Conservation (phyloP, 139 green algal genomes). For the Chlamydomonas urium region DNA sequence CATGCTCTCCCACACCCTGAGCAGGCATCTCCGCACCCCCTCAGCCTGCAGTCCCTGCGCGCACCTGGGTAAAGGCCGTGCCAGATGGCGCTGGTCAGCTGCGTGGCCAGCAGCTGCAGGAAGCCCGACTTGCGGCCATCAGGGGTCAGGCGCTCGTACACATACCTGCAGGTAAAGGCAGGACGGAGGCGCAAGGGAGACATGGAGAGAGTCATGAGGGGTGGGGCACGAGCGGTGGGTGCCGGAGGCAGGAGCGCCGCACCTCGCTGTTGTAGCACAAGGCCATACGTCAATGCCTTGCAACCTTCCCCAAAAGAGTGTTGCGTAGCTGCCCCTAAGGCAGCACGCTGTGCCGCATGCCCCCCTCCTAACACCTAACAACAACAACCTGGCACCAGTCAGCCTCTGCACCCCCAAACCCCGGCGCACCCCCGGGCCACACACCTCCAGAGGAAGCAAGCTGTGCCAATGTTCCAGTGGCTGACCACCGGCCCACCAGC, state of each 20-base stretch:
- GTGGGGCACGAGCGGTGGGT: background rate
- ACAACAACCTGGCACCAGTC: too few relatives aligned
- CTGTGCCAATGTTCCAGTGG: background rate
- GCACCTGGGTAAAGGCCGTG: slow-evolving; percentile 58
- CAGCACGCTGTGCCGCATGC: background rate
- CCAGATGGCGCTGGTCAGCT: slow-evolving; percentile 76
- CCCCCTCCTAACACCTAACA: background rate
- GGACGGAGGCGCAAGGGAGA: background rate
- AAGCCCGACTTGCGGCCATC: slow-evolving; percentile 54
- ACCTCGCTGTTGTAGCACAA: too few relatives aligned
- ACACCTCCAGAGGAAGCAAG: background rate
- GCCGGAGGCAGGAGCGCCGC: too few relatives aligned
- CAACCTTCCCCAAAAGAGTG: too few relatives aligned
- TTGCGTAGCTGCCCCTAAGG: too few relatives aligned
- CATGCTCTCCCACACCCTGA: background rate
- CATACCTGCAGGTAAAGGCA: slow-evolving; percentile 45
- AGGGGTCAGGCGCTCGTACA: slow-evolving; percentile 79
- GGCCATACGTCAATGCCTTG: too few relatives aligned
- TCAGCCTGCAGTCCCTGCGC: background rate
- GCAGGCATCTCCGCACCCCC: too few relatives aligned
- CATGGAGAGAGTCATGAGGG: background rate
- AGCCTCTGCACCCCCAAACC: too few relatives aligned
- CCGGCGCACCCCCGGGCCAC: background rate
- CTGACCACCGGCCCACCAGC: background rate
- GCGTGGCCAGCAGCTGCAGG: slow-evolving; percentile 66